Evolutionary conservation across 2,329 filamentous ascomycete species (phyloP).

Genomic region (Hypoxylon sp.): DNA sequence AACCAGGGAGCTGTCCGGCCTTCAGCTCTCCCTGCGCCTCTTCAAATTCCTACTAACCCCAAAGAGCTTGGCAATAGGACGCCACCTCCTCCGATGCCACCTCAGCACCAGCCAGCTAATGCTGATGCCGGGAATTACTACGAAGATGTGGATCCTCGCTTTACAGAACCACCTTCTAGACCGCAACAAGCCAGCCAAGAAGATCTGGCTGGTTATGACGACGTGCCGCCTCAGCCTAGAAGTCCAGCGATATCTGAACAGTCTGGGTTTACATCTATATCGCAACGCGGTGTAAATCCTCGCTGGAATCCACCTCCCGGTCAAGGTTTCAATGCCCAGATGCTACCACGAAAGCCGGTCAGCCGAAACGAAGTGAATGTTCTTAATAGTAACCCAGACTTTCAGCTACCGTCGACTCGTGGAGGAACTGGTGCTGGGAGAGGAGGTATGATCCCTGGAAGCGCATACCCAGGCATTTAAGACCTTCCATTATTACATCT

Average conservation of each 20-base stretch:
- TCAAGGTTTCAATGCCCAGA: conserved; percentile 60
- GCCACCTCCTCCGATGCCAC: conserved; percentile 51
- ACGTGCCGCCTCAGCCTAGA: conserved; percentile 69
- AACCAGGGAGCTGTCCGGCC: conserved; percentile 60
- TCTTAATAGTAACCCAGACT: conserved; percentile 86
- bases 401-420: conserved; percentile 72
- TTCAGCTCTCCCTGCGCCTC: conserved; percentile 61
- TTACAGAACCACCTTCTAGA: conserved; percentile 66
- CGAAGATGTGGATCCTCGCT: conserved; percentile 93
- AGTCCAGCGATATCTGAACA: conserved; percentile 83
- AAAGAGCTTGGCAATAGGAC: conserved; percentile 56
- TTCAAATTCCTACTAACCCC: conserved; percentile 54
- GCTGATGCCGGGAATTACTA: conserved; percentile 72
- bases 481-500: conserved; percentile 16
- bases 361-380: conserved; percentile 78
- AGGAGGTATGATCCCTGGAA: conserved; percentile 65
- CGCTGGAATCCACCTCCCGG: conserved; percentile 77
- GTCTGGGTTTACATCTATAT: conserved; percentile 90
- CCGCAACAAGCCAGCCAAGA: conserved; percentile 48
- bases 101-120: conserved; percentile 48
- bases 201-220: conserved; percentile 68
- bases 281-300: conserved; percentile 88
- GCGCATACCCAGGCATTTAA: conserved; percentile 63
- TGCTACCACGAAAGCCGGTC: conserved; percentile 60
- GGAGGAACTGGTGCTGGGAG: conserved; percentile 44